A percentile compares a stretch with the other conserved stretches of the same genome.
These are phyloP conservation scores for Pseudocercospora crystallina DNA, from an alignment of 2,329 filamentous ascomycete species.

Conservation along the genomic window DNA sequence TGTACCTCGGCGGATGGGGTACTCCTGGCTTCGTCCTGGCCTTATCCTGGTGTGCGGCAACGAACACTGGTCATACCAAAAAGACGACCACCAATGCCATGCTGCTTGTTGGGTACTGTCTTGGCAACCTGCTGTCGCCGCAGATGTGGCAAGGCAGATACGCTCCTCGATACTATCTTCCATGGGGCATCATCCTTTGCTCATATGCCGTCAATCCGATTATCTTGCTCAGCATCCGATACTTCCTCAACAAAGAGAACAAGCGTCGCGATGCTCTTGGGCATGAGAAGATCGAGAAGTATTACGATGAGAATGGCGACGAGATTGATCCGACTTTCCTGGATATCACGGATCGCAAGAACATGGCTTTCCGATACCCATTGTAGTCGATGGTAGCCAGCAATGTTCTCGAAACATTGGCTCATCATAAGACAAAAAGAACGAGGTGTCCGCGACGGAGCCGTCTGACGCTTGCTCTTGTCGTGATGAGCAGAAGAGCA, in stretches of 20 bases:
- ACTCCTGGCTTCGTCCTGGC: slow-evolving; percentile 12
- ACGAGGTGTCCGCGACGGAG: too few species aligned
- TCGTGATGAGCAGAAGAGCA: too few species aligned
- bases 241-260: slow-evolving; percentile 14
- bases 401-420: too few species aligned
- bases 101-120: slow-evolving; percentile 34
- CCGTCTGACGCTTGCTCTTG: too few species aligned
- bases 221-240: slow-evolving; percentile 10
- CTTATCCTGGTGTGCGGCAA: slow-evolving; percentile 39
- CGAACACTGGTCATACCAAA: slow-evolving; percentile 57
- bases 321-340: slow-evolving; percentile 23
- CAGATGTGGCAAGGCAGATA: slow-evolving; percentile 17
- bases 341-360: slow-evolving; percentile 17
- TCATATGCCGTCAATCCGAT: slow-evolving; percentile 13
- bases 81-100: slow-evolving; percentile 63
- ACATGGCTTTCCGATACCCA: slow-evolving; percentile 17
- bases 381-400: not conserved
- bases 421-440: too few species aligned
- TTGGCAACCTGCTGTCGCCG: slow-evolving; percentile 17
- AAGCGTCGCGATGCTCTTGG: slow-evolving; percentile 11
- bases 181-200: slow-evolving; percentile 15
- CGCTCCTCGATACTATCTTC: slow-evolving; percentile 16
- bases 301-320: slow-evolving; percentile 28
- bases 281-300: slow-evolving; percentile 24
- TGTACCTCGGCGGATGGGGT: slow-evolving; percentile 16